These are phyloP conservation scores for Sclerotinia minor DNA, from an alignment of 2,329 filamentous ascomycete genomes.

Conservation along the genomic window DNA sequence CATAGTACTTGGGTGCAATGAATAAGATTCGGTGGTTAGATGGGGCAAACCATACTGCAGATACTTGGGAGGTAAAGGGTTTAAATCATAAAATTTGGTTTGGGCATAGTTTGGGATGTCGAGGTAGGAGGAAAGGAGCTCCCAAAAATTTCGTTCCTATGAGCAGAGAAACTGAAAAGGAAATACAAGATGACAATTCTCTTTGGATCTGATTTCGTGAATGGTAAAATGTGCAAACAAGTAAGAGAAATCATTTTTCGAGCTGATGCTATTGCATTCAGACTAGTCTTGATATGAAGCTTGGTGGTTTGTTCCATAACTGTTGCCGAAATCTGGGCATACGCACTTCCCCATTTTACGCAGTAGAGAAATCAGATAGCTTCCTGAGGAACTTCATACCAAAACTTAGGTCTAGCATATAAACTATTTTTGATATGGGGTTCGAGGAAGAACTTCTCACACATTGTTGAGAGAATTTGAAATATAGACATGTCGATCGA, in stretches of 20 bases:
- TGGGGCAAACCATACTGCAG: neutral
- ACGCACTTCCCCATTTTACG: neutral
- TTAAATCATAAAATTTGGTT: conserved; percentile 2
- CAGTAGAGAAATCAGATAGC: neutral
- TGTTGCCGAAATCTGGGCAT: neutral
- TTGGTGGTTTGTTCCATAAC: neutral
- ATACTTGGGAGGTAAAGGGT: neutral
- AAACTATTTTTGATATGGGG: neutral
- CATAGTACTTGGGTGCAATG: neutral
- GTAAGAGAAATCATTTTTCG: neutral
- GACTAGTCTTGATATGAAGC: neutral
- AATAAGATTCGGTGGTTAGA: neutral
- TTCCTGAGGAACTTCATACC: neutral
- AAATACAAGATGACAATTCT: neutral
- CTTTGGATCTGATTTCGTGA: neutral
- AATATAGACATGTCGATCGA: neutral
- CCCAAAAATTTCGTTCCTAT: neutral
- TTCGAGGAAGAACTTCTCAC: neutral
- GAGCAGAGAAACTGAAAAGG: neutral
- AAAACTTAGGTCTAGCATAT: neutral
- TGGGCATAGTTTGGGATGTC: neutral
- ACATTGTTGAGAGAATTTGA: neutral
- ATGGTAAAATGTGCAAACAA: neutral
- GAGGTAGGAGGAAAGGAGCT: neutral
- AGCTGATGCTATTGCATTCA: neutral